A percentile compares a stretch with the other conserved stretches of the same genome.
These are phyloP conservation scores for Ganoderma multipileum DNA, from an alignment of 1,284 basidiomycete genomes.

Conservation along the genomic window DNA sequence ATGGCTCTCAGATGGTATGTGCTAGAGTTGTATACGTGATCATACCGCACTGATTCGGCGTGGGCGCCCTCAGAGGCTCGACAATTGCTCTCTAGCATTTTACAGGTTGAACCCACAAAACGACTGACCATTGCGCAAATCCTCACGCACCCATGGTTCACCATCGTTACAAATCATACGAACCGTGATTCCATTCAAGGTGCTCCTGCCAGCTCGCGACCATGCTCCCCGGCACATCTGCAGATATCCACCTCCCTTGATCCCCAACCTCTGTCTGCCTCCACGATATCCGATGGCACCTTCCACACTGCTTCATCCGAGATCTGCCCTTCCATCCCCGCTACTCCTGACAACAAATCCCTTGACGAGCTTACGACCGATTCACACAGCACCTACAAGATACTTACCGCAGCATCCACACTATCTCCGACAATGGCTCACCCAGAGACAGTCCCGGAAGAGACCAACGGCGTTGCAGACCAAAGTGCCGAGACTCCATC, in stretches of 20 bases:
- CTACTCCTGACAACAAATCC: conserved; percentile 55
- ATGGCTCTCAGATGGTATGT: conserved; percentile 85
- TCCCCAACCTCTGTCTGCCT: conserved; percentile 47
- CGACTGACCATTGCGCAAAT: conserved; percentile 88
- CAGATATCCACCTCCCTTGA: conserved; percentile 38
- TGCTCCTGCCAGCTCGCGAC: conserved; percentile 37
- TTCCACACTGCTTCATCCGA: conserved; percentile 62
- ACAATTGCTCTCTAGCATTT: conserved; percentile 79
- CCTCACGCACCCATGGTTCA: conserved; percentile 92
- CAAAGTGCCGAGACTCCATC: conserved; percentile 21
- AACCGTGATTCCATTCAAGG: conserved; percentile 38
- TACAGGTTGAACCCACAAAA: conserved; percentile 81
- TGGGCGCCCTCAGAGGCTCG: conserved; percentile 70
- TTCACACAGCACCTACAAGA: conserved; percentile 48
- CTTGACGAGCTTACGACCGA: conserved; percentile 14
- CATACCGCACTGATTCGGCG: not conserved
- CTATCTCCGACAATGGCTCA: conserved; percentile 26
- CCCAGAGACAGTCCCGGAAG: conserved; percentile 50
- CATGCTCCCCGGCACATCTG: conserved; percentile 33
- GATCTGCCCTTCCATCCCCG: conserved; percentile 57
- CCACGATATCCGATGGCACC: conserved; percentile 58
- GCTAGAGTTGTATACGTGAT: conserved; percentile 1
- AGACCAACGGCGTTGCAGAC: conserved; percentile 44
- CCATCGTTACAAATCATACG: conserved; percentile 35
- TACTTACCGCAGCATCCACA: conserved; percentile 24